Evolutionary conservation across 1,139 yeast species (phyloP).

Genomic region (Lodderomyces parapsilosis): DNA sequence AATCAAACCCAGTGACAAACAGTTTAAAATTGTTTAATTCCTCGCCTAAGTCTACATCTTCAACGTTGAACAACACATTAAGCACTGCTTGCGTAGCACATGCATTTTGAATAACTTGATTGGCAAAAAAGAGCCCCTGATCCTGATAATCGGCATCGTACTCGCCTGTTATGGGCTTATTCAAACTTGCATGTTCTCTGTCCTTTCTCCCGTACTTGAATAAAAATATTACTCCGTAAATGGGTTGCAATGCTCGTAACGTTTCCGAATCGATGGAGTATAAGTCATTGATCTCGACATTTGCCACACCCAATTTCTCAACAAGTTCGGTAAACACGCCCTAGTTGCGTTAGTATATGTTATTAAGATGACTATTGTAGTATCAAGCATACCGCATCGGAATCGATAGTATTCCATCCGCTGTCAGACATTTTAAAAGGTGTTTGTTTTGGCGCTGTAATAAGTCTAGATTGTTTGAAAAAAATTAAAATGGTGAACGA

Average conservation of each 20-base stretch:
- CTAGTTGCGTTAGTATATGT: constrained; percentile 23
- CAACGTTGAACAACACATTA: constrained; percentile 48
- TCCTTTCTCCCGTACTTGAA: constrained; percentile 57
- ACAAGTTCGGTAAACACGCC: constrained; percentile 71
- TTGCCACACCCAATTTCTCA: constrained; percentile 54
- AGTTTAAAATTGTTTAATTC: constrained; percentile 48
- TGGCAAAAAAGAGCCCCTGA: constrained; percentile 55
- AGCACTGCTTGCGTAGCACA: constrained; percentile 81
- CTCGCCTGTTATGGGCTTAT: constrained; percentile 43
- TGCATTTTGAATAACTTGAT: constrained; percentile 67
- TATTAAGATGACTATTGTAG: not conserved
- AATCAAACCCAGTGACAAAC: constrained; percentile 56
- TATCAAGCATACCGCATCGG: constrained; percentile 53
- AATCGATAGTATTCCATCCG: constrained; percentile 71
- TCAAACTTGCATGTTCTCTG: constrained; percentile 24
- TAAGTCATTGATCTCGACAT: constrained; percentile 61
- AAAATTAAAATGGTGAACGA: not conserved
- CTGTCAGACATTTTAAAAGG: constrained; percentile 13
- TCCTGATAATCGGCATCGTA: constrained; percentile 41
- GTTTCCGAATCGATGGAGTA: constrained; percentile 53
- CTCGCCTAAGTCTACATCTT: constrained; percentile 46
- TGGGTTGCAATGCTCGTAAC: constrained; percentile 38
- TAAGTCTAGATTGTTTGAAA: not conserved
- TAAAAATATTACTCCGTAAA: constrained; percentile 62
- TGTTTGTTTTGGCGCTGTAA: not conserved